Evolutionary conservation across 192 early-diverging fungal species (phyloP), one percentile per base, ranked within the genome.

Genomic region (Podochytrium sp.): DNA sequence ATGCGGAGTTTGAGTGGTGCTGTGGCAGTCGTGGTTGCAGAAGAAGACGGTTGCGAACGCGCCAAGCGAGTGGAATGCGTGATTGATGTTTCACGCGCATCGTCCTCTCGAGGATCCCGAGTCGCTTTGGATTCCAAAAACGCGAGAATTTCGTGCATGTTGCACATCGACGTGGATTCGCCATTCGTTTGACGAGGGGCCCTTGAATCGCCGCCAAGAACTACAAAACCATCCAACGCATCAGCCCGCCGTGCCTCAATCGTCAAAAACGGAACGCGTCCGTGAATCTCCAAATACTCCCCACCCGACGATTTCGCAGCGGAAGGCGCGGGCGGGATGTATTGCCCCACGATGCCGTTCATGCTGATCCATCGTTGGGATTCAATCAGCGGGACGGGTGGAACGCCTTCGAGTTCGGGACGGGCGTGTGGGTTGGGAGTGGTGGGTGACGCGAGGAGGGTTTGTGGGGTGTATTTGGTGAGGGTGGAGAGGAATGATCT

Each of bases 381-480:
- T 65, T 42, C 12, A 65, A 18, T n/a, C 20, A 47, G 42, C 3
- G 38, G 25, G 7, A 65, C 2, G 2, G 12, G 23, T 18, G 63
- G 63, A 10, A 20, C 16, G 38, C 40, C 63, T 34, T 40, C 40
- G 23, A 65, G 38, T 7, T 38, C 35, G 14, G 63, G 29, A 47
- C 47, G 41, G 1, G 42, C 2, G 42, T 40, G 23, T 23, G 63
- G 37, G 25, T 29, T 37, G 18, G 4, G 6, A 2, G 33, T 29
- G 29, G 59, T 37, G 14, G 10, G 16, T 10, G 37, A 38, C 20
- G 29, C 1, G n/a, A 6, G 20, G 7, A 71, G 32, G 12, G 60
- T 41, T 16, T 57, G 69, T 14, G 69, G 69, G 35, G 60, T 41
- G 40, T 71, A 71, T 10, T 43, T 37, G 1, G 55, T 23, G 25